Evolutionary conservation across 2,329 filamentous ascomycete species (phyloP).

Genomic region (Teratosphaeria destructans): DNA sequence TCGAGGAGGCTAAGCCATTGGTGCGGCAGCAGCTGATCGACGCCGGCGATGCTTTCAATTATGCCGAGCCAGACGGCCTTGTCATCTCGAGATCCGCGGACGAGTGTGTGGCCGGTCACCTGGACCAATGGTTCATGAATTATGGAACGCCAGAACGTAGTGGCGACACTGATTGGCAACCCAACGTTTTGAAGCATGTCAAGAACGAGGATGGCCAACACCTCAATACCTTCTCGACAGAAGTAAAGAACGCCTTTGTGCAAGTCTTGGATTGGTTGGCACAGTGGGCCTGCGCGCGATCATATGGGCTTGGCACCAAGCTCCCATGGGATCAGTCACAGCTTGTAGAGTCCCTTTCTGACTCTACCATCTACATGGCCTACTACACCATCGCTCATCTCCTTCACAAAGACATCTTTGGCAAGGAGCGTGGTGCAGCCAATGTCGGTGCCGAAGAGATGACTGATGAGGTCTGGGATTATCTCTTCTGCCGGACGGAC

Average conservation of each 20-base stretch:
- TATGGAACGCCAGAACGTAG: conserved; percentile 60
- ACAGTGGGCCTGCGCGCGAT: conserved; percentile 89
- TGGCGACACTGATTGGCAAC: conserved; percentile 67
- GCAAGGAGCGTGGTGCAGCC: conserved; percentile 56
- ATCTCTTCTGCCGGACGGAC: conserved; percentile 73
- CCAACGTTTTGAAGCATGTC: conserved; percentile 62
- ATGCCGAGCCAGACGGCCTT: conserved; percentile 83
- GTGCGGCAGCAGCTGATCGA: conserved; percentile 70
- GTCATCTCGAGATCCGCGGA: conserved; percentile 85
- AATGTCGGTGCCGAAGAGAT: conserved; percentile 74
- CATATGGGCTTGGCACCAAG: conserved; percentile 85
- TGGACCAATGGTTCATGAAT: conserved; percentile 97
- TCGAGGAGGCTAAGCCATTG: conserved; percentile 77
- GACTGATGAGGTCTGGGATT: conserved; percentile 94
- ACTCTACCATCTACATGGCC: conserved; percentile 86
- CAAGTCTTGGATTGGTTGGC: conserved; percentile 85
- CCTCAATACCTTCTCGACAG: conserved; percentile 66
- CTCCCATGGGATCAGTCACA: conserved; percentile 88
- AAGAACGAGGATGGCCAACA: conserved; percentile 53
- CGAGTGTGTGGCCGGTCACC: conserved; percentile 81
- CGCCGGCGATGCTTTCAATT: conserved; percentile 71
- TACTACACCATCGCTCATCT: conserved; percentile 52
- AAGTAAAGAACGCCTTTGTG: conserved; percentile 54
- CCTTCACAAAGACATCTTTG: conserved; percentile 72
- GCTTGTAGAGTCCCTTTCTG: conserved; percentile 83